Base-by-base conservation (phyloP, 257 asterid genomes). In the Penstemon eatonii region DNA sequence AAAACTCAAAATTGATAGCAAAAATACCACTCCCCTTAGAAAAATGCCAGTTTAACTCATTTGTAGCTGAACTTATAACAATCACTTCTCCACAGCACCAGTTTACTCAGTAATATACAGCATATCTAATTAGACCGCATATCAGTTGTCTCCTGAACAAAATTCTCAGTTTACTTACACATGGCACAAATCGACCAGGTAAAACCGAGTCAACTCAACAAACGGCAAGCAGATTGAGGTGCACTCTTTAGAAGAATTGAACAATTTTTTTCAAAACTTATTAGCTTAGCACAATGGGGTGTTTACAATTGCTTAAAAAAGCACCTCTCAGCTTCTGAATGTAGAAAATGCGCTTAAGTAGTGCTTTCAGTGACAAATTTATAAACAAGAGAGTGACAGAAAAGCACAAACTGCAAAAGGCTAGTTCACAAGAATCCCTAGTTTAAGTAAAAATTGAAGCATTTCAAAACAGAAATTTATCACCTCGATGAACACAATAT, bases 161-260 rank as follows among this genome's bases (percentile, higher is more conserved):
- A 7, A 12, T 6, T 38, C 37, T 8, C 60, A 3, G 0, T 37
- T 52, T 40, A 15, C 51, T 62, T 11, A 25, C 33, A 25, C 33
- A 25, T 25, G 33, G 33, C 33, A 25, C 33, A 52, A 40, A 42
- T 54, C 71, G 11, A 67, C 63, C 62, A 41, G 63, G 63, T 6
- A 67, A 9, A 18, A 67, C 70, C 65, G 60, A 63, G 47, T 71
- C 57, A 42, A 56, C 75, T 41, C 69, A 42, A 39, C 18, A 51
- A 60, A 60, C 5, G 18, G 25, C 54, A 60, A 60, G 57, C 19
- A 8, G 19, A 15, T 45, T 53, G 52, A 70, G 13, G 25, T n/a
- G 5, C 62, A 60, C 56, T 46, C 52, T n/a, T n/a, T 1, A 1
- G 6, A 15, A 62, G 12, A 42, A 11, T n/a, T 9, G 4, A 53